Conservation (phyloP, 495 filamentous ascomycete species). For the Neurospora sublineolata region DNA sequence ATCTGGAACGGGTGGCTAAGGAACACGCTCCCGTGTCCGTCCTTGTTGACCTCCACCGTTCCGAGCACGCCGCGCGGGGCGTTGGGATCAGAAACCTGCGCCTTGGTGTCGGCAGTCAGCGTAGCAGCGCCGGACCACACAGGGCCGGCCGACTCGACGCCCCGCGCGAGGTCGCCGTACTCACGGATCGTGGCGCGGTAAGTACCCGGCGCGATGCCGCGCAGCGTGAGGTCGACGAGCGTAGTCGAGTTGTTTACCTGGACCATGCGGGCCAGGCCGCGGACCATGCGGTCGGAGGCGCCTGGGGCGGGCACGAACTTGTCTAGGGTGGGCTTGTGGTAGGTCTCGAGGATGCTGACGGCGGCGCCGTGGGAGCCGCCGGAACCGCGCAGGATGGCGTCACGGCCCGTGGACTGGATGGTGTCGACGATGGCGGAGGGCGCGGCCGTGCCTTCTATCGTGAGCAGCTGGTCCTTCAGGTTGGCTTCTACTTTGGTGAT, state of each 20-base stretch:
- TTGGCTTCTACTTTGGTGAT: slow-evolving; percentile 57
- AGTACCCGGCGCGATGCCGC: slow-evolving; percentile 66
- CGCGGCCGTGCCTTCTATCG: slow-evolving; percentile 60
- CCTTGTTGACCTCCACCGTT: slow-evolving; percentile 54
- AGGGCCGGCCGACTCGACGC: slow-evolving; percentile 67
- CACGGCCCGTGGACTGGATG: slow-evolving; percentile 80
- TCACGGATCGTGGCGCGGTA: slow-evolving; percentile 77
- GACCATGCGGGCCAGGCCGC: slow-evolving; percentile 71
- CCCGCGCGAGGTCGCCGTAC: slow-evolving; percentile 80
- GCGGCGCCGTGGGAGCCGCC: slow-evolving; percentile 79
- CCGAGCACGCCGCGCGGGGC: slow-evolving; percentile 58
- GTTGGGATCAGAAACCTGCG: not conserved
- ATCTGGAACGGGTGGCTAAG: slow-evolving; percentile 70
- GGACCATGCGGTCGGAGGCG: slow-evolving; percentile 37
- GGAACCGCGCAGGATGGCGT: slow-evolving; percentile 87
- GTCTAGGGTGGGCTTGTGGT: slow-evolving; percentile 36
- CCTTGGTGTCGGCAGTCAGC: slow-evolving; percentile 7
- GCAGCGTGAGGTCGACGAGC: slow-evolving; percentile 77
- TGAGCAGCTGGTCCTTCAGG: slow-evolving; percentile 54
- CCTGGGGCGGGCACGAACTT: slow-evolving; percentile 17
- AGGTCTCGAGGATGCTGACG: slow-evolving; percentile 93
- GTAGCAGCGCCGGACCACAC: slow-evolving; percentile 50
- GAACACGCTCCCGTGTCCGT: slow-evolving; percentile 63
- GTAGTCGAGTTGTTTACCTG: slow-evolving; percentile 66
- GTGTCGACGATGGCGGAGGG: slow-evolving; percentile 81